Base-by-base conservation (phyloP, 495 filamentous ascomycete species). In the Penicillium samsonianum region DNA sequence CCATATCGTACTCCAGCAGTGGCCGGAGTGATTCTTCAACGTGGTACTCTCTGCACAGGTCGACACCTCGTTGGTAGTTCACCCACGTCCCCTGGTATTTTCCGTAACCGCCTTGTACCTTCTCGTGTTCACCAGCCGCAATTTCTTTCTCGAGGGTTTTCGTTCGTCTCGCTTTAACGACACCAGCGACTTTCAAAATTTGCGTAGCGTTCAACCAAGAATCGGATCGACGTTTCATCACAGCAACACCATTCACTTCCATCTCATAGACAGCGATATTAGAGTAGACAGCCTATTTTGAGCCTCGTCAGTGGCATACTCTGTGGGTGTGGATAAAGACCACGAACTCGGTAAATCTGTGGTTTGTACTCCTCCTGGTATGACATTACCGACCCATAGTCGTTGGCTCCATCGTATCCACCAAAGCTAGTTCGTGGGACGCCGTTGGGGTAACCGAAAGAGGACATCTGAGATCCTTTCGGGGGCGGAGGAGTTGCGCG, bases 41-140 rank as follows among this genome's bases (percentile, higher is more conserved):
- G 23, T 91, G 89, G 68, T 98, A 97, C 68, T 96, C 90, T 42
- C 86, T 86, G 62, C 94, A 97, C 56, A 98, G 91, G 55, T 96
- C 91, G 31, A 95, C 82, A 3, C 93, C 94, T 51, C 93, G 82
- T 41, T 89, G 85, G 66, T 93, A 97, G 61, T 88, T 90, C 51
- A 98, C 94, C 94, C 94, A 98, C 3, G 94, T 98, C 19, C 94
- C 94, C 74, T 98, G 94, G 65, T 98, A 98, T 78, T 96, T 96
- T 48, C 94, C 94, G 67, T 98, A 98, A 8, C 94, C 95, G 11
- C 94, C 94, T 67, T 98, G 94, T 8, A 98, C 93, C 77, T 98
- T 98, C 67, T 98, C 94, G 70, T 98, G 93, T 64, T 94, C 90
- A 54, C 94, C 94, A 0, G 87, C 92, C 47, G 95, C 84, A 54